A percentile compares a stretch with the other conserved stretches of the same genome.
Conservation (phyloP, 345 rosid genomes). For the Euclidium syriacum region DNA sequence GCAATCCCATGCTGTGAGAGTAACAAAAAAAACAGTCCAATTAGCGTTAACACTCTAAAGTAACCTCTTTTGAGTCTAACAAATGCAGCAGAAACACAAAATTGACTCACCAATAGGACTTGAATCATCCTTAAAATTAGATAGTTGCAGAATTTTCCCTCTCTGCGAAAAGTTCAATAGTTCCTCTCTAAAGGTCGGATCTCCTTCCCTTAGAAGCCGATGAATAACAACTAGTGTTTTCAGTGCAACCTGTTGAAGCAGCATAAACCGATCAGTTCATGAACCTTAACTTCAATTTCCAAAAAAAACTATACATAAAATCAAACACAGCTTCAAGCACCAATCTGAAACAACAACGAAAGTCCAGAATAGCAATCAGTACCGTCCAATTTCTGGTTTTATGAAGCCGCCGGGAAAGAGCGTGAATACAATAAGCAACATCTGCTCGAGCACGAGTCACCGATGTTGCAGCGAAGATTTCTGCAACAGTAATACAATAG, state of each 20-base stretch:
- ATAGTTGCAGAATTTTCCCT: slow-evolving; percentile 82
- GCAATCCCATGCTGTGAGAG: slow-evolving; percentile 89
- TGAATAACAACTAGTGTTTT: slow-evolving; percentile 91
- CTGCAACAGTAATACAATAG: slow-evolving; percentile 29
- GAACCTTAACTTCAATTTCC: neutral
- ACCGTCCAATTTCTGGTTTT: slow-evolving; percentile 90
- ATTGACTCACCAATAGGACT: slow-evolving; percentile 67
- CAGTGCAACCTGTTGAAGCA: slow-evolving; percentile 67
- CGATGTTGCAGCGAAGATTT: slow-evolving; percentile 64
- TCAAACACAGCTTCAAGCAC: neutral
- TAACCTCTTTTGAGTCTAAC: neutral
- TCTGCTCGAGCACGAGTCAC: slow-evolving; percentile 84
- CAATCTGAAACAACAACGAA: neutral
- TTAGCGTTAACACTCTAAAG: neutral
- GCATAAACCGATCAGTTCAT: neutral
- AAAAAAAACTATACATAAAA: neutral
- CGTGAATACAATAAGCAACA: slow-evolving; percentile 85
- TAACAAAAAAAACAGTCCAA: neutral
- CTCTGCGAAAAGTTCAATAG: slow-evolving; percentile 71
- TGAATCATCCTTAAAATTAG: slow-evolving; percentile 97
- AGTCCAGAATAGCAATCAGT: neutral
- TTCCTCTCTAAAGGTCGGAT: slow-evolving; percentile 93
- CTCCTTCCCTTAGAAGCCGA: slow-evolving; percentile 85
- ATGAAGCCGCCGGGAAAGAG: slow-evolving; percentile 71
- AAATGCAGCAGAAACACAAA: neutral